Evolutionary conservation across 2,329 filamentous ascomycete species (phyloP), one percentile per base, ranked within the genome.

Genomic region (Cadophora sp.): DNA sequence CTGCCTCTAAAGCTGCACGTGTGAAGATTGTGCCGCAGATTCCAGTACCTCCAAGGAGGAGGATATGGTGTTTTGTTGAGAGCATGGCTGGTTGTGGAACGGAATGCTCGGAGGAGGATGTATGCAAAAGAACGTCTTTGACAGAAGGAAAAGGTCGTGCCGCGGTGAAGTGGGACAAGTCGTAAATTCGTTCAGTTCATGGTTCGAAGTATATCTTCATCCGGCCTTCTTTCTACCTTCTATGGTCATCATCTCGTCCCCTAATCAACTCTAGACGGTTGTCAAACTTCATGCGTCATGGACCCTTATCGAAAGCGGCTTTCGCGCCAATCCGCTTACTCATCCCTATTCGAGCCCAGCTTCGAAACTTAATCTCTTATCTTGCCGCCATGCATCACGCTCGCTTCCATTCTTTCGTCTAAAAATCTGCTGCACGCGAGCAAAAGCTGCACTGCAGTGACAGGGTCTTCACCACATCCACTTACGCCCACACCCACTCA

Each of bases 31-130:
- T 48, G n/a, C 74, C 74, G 48, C 71, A 73, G 31, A 71, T 65
- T 12, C 73, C 74, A 1, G 73, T 71, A 4, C 70, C 72, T 22
- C 74, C 72, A 3, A 76, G 56, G 24, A 76, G 60, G 26, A 75
- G 72, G 43, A 76, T 72, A 26, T 74, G 72, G 56, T 71, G 65
- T 22, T 65, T 68, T 29, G 63, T 62, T 22, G 55, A 37, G 29
- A 22, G 31, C 60, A 63, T 66, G 43, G 56, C 19, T 61, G 51
- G 16, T 12, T 58, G 19, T 19, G 12, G 26, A 22, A 16, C 3
- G 11, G 22, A 5, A 14, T 12, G 24, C 1, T 53, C 14, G 50
- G 4, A 4, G 24, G 24, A 43, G 50, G 24, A 27, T 12, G 6
- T 27, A 2, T 19, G 19, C 19, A 14, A 48, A 14, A 1, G 2